Percentiles rank a stretch among this genome's conserved stretches.
phyloP scores from a whole-genome alignment of 768 basidiomycete species.

The Suillus bovinus region DNA sequence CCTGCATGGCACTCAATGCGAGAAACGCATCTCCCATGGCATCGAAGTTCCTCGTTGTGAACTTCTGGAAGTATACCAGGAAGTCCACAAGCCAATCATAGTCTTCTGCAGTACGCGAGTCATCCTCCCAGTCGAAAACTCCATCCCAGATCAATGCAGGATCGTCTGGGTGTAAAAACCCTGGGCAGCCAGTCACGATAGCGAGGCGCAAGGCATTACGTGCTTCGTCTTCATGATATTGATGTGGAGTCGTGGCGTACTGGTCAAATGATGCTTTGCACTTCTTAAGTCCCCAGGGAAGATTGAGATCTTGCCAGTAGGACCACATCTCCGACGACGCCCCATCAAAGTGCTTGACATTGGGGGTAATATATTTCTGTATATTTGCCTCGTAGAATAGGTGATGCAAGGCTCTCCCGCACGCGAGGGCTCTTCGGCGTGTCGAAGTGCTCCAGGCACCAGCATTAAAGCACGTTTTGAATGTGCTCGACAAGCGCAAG shows the following conservation, averaged over 20 bases:
- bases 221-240: not conserved
- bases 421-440: constrained; percentile 3
- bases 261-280: not conserved
- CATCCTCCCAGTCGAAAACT: not conserved
- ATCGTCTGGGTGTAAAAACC: constrained; percentile 1
- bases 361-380: not conserved
- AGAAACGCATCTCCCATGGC: constrained; percentile 10
- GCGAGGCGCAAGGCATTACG: constrained; percentile 8
- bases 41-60: not conserved
- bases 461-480: not conserved
- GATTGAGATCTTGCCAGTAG: not conserved
- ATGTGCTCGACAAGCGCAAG: not conserved
- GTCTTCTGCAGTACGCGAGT: not conserved
- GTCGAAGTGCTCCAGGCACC: not conserved
- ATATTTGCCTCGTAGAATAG: not conserved
- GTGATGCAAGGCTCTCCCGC: constrained; percentile 3
- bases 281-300: not conserved
- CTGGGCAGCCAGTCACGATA: constrained; percentile 1
- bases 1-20: constrained; percentile 8
- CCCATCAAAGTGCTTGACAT: not conserved
- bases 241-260: not conserved
- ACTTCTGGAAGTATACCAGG: constrained; percentile 3
- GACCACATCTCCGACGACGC: not conserved
- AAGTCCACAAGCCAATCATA: constrained; percentile 11
- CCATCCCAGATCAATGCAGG: constrained; percentile 1